phyloP scores from a whole-genome alignment of 2,329 filamentous ascomycete species.

The Cercospora sojina region DNA sequence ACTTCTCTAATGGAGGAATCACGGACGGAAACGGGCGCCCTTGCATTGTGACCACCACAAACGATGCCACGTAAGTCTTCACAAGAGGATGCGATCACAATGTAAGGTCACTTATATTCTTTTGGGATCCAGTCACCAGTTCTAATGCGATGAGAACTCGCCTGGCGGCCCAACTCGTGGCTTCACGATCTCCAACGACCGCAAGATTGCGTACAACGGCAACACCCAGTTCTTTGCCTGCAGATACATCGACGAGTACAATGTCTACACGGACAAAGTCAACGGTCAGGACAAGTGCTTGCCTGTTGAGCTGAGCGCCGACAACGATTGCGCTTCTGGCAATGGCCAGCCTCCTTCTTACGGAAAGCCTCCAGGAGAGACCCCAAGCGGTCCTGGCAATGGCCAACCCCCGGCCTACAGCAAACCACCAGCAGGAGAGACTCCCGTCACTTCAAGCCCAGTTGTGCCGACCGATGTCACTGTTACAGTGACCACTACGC shows the following conservation, averaged over 20 bases:
- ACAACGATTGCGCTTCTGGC: slow-evolving; percentile 13
- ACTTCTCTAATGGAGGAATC: slow-evolving; percentile 21
- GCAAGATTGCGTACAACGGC: slow-evolving; percentile 20
- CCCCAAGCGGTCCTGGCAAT: not conserved
- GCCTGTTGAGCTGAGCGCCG: slow-evolving; percentile 21
- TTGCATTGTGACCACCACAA: slow-evolving; percentile 42
- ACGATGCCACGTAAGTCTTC: slow-evolving; percentile 18
- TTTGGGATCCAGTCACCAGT: slow-evolving; percentile 16
- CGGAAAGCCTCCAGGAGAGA: not conserved
- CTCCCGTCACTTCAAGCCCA: not conserved
- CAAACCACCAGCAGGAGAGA: not conserved
- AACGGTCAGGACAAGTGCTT: slow-evolving; percentile 21
- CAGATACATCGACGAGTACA: slow-evolving; percentile 22
- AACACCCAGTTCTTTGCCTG: slow-evolving; percentile 24
- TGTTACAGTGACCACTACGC: not conserved
- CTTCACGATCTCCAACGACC: slow-evolving; percentile 20
- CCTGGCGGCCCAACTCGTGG: slow-evolving; percentile 16
- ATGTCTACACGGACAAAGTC: slow-evolving; percentile 21
- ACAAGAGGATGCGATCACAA: not conserved
- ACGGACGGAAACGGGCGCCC: slow-evolving; percentile 11
- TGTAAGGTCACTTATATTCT: not conserved
- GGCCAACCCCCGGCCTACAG: not conserved
- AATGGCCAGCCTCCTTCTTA: not conserved
- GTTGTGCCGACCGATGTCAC: slow-evolving; percentile 13
- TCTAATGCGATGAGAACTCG: slow-evolving; percentile 23